phyloP scores from a whole-genome alignment of 2,329 filamentous ascomycete genomes.

The Myriosclerotinia duriaeana region DNA sequence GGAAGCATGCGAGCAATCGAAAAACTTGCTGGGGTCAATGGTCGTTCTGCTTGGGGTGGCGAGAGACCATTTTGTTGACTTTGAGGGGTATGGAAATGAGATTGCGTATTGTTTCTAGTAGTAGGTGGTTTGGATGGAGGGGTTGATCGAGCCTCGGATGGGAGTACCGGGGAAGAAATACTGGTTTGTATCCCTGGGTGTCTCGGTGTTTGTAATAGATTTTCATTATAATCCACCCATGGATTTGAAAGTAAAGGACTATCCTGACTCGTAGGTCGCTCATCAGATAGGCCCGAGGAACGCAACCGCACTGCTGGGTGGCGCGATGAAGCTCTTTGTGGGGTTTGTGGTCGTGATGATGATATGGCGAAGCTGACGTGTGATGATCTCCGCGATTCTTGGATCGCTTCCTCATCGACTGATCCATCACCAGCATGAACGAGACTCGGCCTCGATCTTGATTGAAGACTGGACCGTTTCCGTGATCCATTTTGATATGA shows the following conservation, averaged over 20 bases:
- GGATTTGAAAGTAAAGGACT: slow-evolving; percentile 37
- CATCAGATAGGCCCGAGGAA: slow-evolving; percentile 24
- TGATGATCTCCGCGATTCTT: slow-evolving; percentile 34
- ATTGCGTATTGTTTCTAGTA: slow-evolving; percentile 34
- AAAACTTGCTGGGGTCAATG: slow-evolving; percentile 46
- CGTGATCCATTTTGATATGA: slow-evolving; percentile 23
- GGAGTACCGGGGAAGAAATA: slow-evolving; percentile 37
- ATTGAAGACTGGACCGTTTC: slow-evolving; percentile 25
- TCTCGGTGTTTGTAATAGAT: slow-evolving; percentile 27
- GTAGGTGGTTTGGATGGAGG: slow-evolving; percentile 31
- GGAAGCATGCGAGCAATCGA: slow-evolving; percentile 55
- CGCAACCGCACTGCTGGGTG: slow-evolving; percentile 29
- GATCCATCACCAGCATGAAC: slow-evolving; percentile 29
- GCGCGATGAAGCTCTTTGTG: slow-evolving; percentile 33
- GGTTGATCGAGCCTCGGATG: slow-evolving; percentile 36
- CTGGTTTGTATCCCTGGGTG: slow-evolving; percentile 34
- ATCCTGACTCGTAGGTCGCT: slow-evolving; percentile 26
- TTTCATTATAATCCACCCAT: slow-evolving; percentile 34
- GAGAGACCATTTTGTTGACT: slow-evolving; percentile 38
- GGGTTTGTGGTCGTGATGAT: slow-evolving; percentile 30
- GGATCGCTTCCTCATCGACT: slow-evolving; percentile 23
- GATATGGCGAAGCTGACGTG: slow-evolving; percentile 36
- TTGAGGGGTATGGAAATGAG: slow-evolving; percentile 36
- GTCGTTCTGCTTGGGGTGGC: slow-evolving; percentile 43
- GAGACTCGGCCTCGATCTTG: slow-evolving; percentile 22